phyloP scores from a whole-genome alignment of 371 early-diverging fungal species.

The Mucor plumbeus region DNA sequence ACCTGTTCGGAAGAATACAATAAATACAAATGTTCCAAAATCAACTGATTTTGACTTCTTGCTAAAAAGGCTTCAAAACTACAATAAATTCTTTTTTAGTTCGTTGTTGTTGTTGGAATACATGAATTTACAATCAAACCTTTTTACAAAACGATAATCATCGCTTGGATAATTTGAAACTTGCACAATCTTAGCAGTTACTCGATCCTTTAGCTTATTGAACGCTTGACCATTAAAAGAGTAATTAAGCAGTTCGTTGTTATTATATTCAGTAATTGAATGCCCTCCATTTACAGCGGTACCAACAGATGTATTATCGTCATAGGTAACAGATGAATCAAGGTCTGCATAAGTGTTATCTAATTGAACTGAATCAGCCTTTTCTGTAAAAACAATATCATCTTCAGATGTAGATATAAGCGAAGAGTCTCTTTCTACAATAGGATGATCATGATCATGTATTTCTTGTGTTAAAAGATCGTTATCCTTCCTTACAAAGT shows the following conservation, averaged over 20 bases:
- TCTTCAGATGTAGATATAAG: conserved; percentile 17
- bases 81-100: not conserved
- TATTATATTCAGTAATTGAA: not conserved
- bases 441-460: conserved; percentile 1
- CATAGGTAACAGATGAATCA: conserved; percentile 17
- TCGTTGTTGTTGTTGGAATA: not conserved
- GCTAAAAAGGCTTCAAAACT: conserved; percentile 35
- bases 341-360: not conserved
- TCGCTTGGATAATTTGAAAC: conserved; percentile 19
- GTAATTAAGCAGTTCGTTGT: not conserved
- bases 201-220: conserved; percentile 24
- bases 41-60: conserved; percentile 25
- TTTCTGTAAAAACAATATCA: conserved; percentile 16
- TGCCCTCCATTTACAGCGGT: conserved; percentile 25
- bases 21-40: conserved; percentile 31
- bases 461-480: conserved; percentile 33
- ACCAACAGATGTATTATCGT: conserved; percentile 32
- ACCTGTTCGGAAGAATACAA: conserved; percentile 29
- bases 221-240: conserved; percentile 19
- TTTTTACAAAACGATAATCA: conserved; percentile 35
- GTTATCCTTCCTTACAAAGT: conserved; percentile 29
- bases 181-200: conserved; percentile 18
- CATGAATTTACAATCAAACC: conserved; percentile 18
- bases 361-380: conserved; percentile 8
- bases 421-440: not conserved